Evolutionary conservation across 345 rosid genomes (phyloP).

Genomic region (Excoecaria cochinchinensis): DNA sequence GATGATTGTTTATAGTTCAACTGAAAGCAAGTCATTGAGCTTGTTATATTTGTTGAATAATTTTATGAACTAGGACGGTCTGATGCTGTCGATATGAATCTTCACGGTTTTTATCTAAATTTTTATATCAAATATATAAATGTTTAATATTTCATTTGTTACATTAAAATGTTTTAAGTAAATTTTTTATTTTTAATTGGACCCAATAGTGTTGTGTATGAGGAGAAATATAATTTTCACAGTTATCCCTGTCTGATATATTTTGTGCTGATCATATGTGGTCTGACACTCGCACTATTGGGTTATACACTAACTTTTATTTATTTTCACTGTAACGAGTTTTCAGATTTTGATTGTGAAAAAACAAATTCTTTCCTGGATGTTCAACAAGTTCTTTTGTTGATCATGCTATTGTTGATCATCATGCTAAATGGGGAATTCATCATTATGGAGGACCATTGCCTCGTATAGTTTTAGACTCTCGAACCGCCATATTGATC

Average conservation of each 20-base stretch:
- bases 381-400: too few species aligned
- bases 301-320: background rate
- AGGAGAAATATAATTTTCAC: conserved; percentile 36
- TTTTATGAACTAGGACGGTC: conserved; percentile 64
- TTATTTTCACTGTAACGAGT: background rate
- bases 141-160: background rate
- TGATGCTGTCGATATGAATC: conserved; percentile 30
- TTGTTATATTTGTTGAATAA: conserved; percentile 31
- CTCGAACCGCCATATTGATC: too few species aligned
- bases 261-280: conserved; percentile 34
- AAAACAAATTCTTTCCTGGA: too few species aligned
- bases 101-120: background rate
- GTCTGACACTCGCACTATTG: conserved; percentile 41
- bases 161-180: too few species aligned
- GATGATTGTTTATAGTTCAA: conserved; percentile 21
- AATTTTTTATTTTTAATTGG: too few species aligned
- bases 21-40: conserved; percentile 21
- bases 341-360: too few species aligned
- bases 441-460: too few species aligned
- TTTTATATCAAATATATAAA: background rate
- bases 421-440: too few species aligned
- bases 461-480: too few species aligned
- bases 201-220: conserved; percentile 31
- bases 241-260: conserved; percentile 69
- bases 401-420: too few species aligned